phyloP scores from a whole-genome alignment of 1,284 basidiomycete genomes.

The Volvariella surrecta region DNA sequence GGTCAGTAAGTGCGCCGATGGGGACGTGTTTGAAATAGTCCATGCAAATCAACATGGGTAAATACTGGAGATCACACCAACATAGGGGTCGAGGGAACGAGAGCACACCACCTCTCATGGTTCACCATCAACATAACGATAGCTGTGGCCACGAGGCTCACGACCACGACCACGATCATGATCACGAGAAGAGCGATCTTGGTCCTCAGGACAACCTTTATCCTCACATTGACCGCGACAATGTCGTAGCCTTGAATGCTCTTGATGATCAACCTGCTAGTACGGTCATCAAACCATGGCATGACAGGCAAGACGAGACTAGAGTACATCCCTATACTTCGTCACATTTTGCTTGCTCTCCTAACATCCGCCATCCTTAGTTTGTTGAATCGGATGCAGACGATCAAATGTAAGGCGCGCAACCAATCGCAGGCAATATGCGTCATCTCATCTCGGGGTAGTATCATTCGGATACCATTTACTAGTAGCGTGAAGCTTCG shows the following conservation, averaged over 20 bases:
- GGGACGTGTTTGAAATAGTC: too few relatives aligned
- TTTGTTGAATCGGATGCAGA: constrained; percentile 76
- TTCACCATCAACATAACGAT: constrained; percentile 42
- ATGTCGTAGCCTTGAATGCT: constrained; percentile 69
- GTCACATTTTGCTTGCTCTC: constrained; percentile 1
- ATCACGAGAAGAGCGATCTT: constrained; percentile 33
- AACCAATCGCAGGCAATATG: constrained; percentile 4
- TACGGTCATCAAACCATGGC: constrained; percentile 70
- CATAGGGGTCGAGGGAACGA: too few relatives aligned
- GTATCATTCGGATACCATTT: constrained; percentile 74
- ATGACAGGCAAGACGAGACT: constrained; percentile 54
- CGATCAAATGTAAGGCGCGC: constrained; percentile 59
- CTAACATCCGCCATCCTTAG: constrained; percentile 25
- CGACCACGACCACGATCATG: constrained; percentile 41
- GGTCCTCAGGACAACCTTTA: constrained; percentile 67
- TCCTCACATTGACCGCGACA: constrained; percentile 57
- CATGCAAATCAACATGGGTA: too few relatives aligned
- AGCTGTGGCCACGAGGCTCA: constrained; percentile 42
- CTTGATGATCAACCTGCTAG: constrained; percentile 35
- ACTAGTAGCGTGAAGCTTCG: constrained; percentile 73
- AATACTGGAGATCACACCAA: too few relatives aligned
- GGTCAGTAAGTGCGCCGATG: background rate
- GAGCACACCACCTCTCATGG: too few relatives aligned
- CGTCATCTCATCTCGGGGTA: constrained; percentile 17
- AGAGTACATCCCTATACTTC: constrained; percentile 31